A percentile compares a stretch with the other conserved stretches of the same genome.
Evolutionary conservation across 305 asterid genomes (phyloP).

Genomic region (Fraxinus floribunda): DNA sequence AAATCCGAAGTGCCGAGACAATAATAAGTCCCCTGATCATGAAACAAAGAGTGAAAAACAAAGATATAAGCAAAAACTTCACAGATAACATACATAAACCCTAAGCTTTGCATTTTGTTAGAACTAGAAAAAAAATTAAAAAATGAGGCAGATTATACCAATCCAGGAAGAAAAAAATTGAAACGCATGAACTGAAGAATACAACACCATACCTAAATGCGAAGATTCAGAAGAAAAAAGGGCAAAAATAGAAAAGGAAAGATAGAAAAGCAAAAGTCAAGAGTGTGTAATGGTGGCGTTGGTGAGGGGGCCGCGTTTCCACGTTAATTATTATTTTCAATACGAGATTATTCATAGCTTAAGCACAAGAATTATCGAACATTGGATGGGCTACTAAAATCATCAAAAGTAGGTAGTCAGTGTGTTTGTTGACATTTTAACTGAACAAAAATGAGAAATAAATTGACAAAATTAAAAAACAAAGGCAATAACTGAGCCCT

Average conservation of each 20-base stretch:
- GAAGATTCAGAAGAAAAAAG: neutral
- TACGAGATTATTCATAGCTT: no score
- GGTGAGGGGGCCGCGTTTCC: neutral
- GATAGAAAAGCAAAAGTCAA: neutral
- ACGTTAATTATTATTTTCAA: no score
- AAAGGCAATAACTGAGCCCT: no score
- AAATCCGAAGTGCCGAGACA: neutral
- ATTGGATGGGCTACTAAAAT: no score
- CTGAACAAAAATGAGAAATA: neutral
- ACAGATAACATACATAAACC: neutral
- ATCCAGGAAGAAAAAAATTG: neutral
- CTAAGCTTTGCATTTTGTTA: neutral
- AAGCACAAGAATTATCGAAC: neutral
- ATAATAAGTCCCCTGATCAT: neutral
- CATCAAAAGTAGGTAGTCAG: neutral
- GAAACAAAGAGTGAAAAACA: neutral
- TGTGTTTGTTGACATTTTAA: no score
- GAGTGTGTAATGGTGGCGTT: neutral
- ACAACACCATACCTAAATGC: neutral
- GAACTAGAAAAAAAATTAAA: neutral
- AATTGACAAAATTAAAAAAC: neutral
- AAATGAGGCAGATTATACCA: neutral
- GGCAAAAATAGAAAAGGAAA: neutral
- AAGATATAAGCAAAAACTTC: neutral
- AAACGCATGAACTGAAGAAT: neutral